Base-by-base conservation (phyloP, 2,329 filamentous ascomycete genomes). In the Fusarium sp. region DNA sequence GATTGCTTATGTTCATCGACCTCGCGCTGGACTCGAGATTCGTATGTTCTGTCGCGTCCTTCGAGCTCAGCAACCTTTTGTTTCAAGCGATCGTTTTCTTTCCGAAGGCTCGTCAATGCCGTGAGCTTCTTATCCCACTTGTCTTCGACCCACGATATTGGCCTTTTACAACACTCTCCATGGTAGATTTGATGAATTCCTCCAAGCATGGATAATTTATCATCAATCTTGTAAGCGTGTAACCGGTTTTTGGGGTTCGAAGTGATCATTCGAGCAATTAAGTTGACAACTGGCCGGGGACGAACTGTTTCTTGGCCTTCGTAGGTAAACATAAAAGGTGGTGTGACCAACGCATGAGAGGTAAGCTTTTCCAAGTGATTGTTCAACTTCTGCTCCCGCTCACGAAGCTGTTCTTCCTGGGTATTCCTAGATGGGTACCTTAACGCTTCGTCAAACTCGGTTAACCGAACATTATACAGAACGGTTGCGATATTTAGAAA, bases 161-260 rank as follows among this genome's bases (percentile, higher is more conserved):
- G 79, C 15, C 82, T 80, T 71, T 83, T 86, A 74, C 85, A 87
- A 72, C 85, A 86, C 26, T 77, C 73, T 18, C 81, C 80, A 68
- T 86, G 85, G 68, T 86, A 86, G 10, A 85, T 81, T 59, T 87
- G 85, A 42, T 85, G 83, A 30, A 86, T 78, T 11, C 85, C 85
- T 8, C 85, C 85, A 0, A 87, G 79, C 71, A 82, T 83, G 3
- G 82, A 82, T 7, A 87, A 77, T 54, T 83, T 83, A 9, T 80
- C 78, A 53, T 84, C 82, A 22, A 84, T 79, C 47, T 82, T 79
- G 31, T 81, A 78, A 8, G 82, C 83, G 1, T 79, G 70, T 0
- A 79, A 78, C 7, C 84, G 80, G 22, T 70, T 72, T 13, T 75
- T 75, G 1, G 83, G 81, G 13, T 78, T 78, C 0, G 74, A 45